phyloP scores from a whole-genome alignment of 129 eudicot genomes.

The Saposhnikovia divaricata region DNA sequence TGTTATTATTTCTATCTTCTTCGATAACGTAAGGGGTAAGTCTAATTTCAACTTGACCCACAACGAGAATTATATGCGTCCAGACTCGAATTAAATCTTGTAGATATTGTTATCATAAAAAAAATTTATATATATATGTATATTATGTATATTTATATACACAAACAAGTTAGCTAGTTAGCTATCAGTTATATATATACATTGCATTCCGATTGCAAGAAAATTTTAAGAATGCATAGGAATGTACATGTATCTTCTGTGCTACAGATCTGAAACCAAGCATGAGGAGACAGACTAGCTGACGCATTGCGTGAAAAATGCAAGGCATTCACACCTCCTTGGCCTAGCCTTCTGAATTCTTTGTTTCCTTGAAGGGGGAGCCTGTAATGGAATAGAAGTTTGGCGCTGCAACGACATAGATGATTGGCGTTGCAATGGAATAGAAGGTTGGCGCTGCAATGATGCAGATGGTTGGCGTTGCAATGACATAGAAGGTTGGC shows the following conservation, averaged over 20 bases:
- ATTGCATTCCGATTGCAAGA: not conserved
- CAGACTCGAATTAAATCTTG: too few species aligned
- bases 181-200: not conserved
- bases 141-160: not conserved
- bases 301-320: not conserved
- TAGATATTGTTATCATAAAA: not conserved
- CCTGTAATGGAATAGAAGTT: conserved; percentile 2
- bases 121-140: not conserved
- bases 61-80: not conserved
- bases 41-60: not conserved
- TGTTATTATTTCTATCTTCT: not conserved
- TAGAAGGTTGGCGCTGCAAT: not conserved
- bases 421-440: not conserved
- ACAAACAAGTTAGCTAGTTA: not conserved
- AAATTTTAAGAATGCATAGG: not conserved
- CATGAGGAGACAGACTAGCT: not conserved
- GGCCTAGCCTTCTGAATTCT: not conserved
- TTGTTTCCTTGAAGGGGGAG: conserved; percentile 3
- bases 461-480: not conserved
- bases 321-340: not conserved
- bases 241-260: not conserved
- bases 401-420: not conserved
- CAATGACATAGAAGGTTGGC: not conserved
- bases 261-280: conserved; percentile 3
- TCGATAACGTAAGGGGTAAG: not conserved